phyloP scores from a whole-genome alignment of 202 grass and related monocot species.

The Musa balbisiana region DNA sequence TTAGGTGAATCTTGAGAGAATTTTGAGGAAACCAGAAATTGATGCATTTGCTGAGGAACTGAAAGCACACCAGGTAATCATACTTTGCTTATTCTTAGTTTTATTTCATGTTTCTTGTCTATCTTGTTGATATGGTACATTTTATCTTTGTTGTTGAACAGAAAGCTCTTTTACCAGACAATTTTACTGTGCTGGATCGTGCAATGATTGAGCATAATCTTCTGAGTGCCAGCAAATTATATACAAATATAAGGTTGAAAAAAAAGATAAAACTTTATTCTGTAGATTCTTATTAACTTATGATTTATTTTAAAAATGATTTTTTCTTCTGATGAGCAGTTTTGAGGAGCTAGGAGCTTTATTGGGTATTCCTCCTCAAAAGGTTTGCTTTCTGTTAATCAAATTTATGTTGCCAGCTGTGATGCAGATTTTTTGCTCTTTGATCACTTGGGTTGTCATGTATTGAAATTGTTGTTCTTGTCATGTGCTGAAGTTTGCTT shows the following conservation, averaged over 20 bases:
- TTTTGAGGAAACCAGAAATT: slow-evolving; percentile 98
- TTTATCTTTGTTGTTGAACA: slow-evolving; percentile 35
- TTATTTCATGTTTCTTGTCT: slow-evolving; percentile 13
- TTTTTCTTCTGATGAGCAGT: slow-evolving; percentile 37
- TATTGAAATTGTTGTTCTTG: not conserved
- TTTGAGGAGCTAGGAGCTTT: slow-evolving; percentile 98
- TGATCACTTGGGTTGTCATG: not conserved
- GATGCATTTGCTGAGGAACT: slow-evolving; percentile 97
- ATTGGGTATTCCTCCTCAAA: slow-evolving; percentile 85
- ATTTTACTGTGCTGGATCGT: slow-evolving; percentile 86
- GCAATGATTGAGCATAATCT: slow-evolving; percentile 99
- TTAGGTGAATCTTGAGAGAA: slow-evolving; percentile 98
- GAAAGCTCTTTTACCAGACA: slow-evolving; percentile 97
- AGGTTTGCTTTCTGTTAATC: slow-evolving; percentile 36
- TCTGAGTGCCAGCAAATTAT: slow-evolving; percentile 89
- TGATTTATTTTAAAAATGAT: slow-evolving; percentile 5
- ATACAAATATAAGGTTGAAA: slow-evolving; percentile 93
- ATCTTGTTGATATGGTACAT: slow-evolving; percentile 4
- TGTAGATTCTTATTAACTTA: slow-evolving; percentile 7
- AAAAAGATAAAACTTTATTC: not conserved
- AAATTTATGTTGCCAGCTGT: not conserved
- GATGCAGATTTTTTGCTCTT: not conserved
- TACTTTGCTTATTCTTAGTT: slow-evolving; percentile 7
- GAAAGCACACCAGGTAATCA: slow-evolving; percentile 74
- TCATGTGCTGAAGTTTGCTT: too few relatives aligned